Base-by-base conservation (phyloP, 345 rosid species). In the Trapa bicornis region DNA sequence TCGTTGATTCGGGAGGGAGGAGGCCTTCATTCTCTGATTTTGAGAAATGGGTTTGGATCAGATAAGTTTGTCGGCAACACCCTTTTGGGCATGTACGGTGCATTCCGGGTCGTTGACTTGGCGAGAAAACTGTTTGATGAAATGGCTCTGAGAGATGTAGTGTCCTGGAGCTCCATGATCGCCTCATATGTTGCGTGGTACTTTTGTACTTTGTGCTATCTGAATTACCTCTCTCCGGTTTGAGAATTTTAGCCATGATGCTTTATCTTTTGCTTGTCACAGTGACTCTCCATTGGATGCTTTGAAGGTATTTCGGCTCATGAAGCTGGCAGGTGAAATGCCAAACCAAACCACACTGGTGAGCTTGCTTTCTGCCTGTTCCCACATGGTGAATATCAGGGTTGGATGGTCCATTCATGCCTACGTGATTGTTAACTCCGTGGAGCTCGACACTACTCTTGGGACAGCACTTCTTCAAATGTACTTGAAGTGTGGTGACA, bases 131-230 rank as follows among this genome's bases (percentile, higher is more conserved):
- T 76, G 68, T 84, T 84, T 38, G 72, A 77, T 57, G 76, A 54
- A 68, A 82, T 78, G 80, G 47, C 80, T 36, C 52, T 39, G 13
- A 73, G 80, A 73, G 84, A 84, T 65, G 77, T 77, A 48, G 83
- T 76, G 1, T 76, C 88, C 17, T 84, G 86, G 86, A 82, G 82
- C 60, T 80, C 86, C 11, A 62, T 84, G 81, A 77, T 84, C 70
- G 82, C 84, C 1, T 84, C 75, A 36, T 84, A 72, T 71, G 70
- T 63, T 71, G 37, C 74, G 38, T 75, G 81, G 74, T 70, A 60
- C 29, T 22, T 22, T 22, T 22, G 29, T 22, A 22, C 29, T 22
- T 22, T 22, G 29, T 17, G 80, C 68, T 80, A 63, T 64, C 5
- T 75, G n/a, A 16, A 6, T 47, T 17, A 41, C 43, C 43, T 41